Evolutionary conservation across 2,329 filamentous ascomycete species (phyloP).

Genomic region (Pseudonectria buxi): DNA sequence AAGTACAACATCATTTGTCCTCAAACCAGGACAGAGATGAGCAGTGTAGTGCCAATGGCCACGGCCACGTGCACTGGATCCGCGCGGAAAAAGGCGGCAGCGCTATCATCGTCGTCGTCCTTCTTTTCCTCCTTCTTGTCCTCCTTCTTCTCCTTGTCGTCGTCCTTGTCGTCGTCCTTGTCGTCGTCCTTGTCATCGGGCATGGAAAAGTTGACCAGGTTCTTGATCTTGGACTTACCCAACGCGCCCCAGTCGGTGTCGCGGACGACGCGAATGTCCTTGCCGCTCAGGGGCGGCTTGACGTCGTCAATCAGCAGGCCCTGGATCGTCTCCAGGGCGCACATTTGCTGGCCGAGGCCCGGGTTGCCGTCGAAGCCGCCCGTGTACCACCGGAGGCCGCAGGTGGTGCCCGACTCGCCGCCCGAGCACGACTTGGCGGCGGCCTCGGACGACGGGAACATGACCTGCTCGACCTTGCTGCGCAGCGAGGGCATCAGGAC

Average conservation of each 20-base stretch:
- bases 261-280: slow-evolving; percentile 41
- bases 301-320: slow-evolving; percentile 44
- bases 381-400: slow-evolving; percentile 58
- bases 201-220: slow-evolving; percentile 39
- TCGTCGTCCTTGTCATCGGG: slow-evolving; percentile 20
- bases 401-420: slow-evolving; percentile 43
- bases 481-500: slow-evolving; percentile 50
- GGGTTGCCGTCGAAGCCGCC: slow-evolving; percentile 47
- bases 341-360: slow-evolving; percentile 59
- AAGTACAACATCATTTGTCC: no score
- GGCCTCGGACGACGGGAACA: slow-evolving; percentile 46
- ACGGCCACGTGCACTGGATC: no score
- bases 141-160: slow-evolving; percentile 6
- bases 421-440: slow-evolving; percentile 53
- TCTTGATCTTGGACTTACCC: slow-evolving; percentile 18
- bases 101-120: no score
- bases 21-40: no score
- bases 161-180: slow-evolving; percentile 8
- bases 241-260: slow-evolving; percentile 16
- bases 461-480: slow-evolving; percentile 38
- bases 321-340: slow-evolving; percentile 56
- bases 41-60: no score
- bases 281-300: slow-evolving; percentile 38
- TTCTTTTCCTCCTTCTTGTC: slow-evolving; percentile 9
- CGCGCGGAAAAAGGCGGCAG: no score